These are phyloP conservation scores for Solanum hybrid DNA, from an alignment of 305 asterid genomes.

Conservation along the genomic window DNA sequence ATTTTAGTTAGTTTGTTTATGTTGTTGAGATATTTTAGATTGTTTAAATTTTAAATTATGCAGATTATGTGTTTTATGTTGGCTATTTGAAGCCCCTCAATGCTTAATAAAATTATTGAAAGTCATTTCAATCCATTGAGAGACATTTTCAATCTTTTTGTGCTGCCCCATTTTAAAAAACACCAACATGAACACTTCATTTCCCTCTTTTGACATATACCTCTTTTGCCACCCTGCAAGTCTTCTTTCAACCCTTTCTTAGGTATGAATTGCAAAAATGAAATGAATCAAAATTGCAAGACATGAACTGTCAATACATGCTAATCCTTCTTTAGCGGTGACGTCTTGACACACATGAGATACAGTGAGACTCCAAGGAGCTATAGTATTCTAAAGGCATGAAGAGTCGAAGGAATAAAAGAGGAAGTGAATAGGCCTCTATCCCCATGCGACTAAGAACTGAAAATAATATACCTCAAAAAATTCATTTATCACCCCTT, in stretches of 20 bases:
- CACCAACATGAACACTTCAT: background rate
- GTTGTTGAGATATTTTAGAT: too few relatives aligned
- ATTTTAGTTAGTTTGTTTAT: too few relatives aligned
- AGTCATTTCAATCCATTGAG: too few relatives aligned
- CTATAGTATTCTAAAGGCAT: background rate
- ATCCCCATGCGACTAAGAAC: background rate
- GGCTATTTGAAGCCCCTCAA: too few relatives aligned
- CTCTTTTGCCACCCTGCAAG: background rate
- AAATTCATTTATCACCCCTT: constrained; percentile 90
- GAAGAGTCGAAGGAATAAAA: background rate
- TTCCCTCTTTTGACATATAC: background rate
- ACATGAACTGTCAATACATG: background rate
- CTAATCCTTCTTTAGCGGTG: background rate
- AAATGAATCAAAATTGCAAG: background rate
- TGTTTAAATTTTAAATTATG: too few relatives aligned
- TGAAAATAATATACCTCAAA: constrained; percentile 54
- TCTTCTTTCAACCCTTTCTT: background rate
- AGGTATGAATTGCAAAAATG: background rate
- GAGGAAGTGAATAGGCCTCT: background rate
- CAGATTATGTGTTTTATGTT: too few relatives aligned
- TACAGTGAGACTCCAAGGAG: background rate
- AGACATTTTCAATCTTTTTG: too few relatives aligned
- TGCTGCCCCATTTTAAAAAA: too few relatives aligned
- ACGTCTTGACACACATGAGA: background rate
- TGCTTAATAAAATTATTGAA: too few relatives aligned